Conservation (phyloP, 768 basidiomycete species). For the Amanita polypyramis region DNA sequence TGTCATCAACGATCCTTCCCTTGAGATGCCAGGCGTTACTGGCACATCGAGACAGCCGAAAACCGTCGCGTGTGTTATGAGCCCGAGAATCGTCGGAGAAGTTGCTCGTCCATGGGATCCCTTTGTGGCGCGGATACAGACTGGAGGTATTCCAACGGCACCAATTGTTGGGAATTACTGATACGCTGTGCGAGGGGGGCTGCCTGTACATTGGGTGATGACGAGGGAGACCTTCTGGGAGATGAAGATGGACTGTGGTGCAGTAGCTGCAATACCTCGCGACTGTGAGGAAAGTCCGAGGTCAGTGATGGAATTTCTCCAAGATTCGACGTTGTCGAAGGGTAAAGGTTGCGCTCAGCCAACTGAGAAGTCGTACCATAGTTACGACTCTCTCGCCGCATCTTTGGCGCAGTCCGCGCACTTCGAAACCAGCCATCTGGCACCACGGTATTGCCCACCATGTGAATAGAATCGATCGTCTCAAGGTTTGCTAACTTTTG, state of each 20-base stretch:
- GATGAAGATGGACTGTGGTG: slow-evolving; percentile 16
- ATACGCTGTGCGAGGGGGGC: slow-evolving; percentile 11
- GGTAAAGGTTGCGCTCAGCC: slow-evolving; percentile 16
- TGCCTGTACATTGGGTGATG: slow-evolving; percentile 28
- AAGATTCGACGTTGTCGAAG: slow-evolving; percentile 15
- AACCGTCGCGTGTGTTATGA: not conserved
- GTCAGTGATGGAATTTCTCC: slow-evolving; percentile 15
- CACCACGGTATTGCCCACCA: slow-evolving; percentile 53
- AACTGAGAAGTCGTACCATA: slow-evolving; percentile 24
- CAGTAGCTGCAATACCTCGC: slow-evolving; percentile 18
- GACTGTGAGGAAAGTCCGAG: slow-evolving; percentile 15
- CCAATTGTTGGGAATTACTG: slow-evolving; percentile 24
- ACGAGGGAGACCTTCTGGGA: slow-evolving; percentile 27
- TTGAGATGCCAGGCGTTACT: not conserved
- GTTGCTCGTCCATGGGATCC: slow-evolving; percentile 54
- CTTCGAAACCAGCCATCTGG: slow-evolving; percentile 75
- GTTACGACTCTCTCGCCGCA: slow-evolving; percentile 38
- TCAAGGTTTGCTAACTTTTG: slow-evolving; percentile 59
- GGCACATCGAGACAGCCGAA: not conserved
- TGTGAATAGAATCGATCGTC: slow-evolving; percentile 62
- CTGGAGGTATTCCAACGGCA: slow-evolving; percentile 56
- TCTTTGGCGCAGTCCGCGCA: slow-evolving; percentile 55
- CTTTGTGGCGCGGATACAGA: slow-evolving; percentile 42
- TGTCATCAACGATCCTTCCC: not conserved
- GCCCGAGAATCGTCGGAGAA: slow-evolving; percentile 43